Percentiles rank a stretch among this genome's conserved stretches.
Evolutionary conservation across 306 rosid genomes (phyloP).

Genomic region (Delonix regia): DNA sequence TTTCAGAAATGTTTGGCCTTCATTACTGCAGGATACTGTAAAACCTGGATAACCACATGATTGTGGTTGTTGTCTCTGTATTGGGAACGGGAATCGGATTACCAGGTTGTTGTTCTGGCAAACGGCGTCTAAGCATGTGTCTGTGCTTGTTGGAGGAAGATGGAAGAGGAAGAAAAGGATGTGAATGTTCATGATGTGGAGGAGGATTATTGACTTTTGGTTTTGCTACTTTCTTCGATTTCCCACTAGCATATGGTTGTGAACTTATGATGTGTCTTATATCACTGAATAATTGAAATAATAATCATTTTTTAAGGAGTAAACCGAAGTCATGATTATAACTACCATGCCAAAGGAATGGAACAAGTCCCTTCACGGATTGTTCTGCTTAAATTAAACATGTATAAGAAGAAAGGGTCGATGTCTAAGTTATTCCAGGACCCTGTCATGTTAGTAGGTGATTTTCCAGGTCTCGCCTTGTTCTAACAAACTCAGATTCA

Average conservation of each 20-base stretch:
- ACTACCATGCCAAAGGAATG: neutral
- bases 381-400: neutral
- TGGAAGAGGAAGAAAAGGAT: slow-evolving; percentile 28
- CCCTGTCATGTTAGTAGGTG: too few species aligned
- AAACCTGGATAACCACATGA: slow-evolving; percentile 72
- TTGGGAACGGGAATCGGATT: slow-evolving; percentile 69
- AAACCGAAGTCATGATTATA: neutral
- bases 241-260: neutral
- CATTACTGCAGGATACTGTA: slow-evolving; percentile 43
- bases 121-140: slow-evolving; percentile 44
- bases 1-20: slow-evolving; percentile 51
- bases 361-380: neutral
- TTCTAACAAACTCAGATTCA: neutral
- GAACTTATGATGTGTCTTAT: neutral
- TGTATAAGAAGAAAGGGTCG: too few species aligned
- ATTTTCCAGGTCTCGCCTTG: too few species aligned
- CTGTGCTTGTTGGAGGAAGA: slow-evolving; percentile 39
- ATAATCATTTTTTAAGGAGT: neutral
- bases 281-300: neutral
- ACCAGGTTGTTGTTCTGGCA: slow-evolving; percentile 39
- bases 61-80: slow-evolving; percentile 31
- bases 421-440: too few species aligned
- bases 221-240: neutral
- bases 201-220: slow-evolving; percentile 5
- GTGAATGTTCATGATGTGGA: slow-evolving; percentile 44